Evolutionary conservation across 2,329 filamentous ascomycete species (phyloP).

Genomic region (Talaromyces sp.): DNA sequence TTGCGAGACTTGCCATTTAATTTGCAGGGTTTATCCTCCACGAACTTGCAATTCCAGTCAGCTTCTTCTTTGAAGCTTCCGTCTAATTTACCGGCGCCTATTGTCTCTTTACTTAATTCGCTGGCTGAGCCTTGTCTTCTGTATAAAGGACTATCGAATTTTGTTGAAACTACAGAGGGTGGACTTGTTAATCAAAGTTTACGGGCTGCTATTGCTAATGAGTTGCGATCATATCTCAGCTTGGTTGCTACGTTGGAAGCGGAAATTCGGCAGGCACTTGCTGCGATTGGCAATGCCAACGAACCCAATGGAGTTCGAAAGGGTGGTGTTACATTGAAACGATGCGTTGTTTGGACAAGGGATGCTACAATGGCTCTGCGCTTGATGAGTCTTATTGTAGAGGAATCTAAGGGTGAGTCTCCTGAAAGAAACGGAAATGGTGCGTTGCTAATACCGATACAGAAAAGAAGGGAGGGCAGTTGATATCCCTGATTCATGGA

Average conservation of each 20-base stretch:
- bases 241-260: constrained; percentile 90
- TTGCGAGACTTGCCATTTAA: constrained; percentile 87
- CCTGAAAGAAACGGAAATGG: not conserved
- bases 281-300: constrained; percentile 61
- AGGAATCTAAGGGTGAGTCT: constrained; percentile 73
- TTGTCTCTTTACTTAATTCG: constrained; percentile 84
- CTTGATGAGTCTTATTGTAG: constrained; percentile 90
- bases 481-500: constrained; percentile 90
- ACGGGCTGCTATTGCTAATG: constrained; percentile 78
- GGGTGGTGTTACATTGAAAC: constrained; percentile 87
- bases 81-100: constrained; percentile 74
- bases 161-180: constrained; percentile 77
- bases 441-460: constrained; percentile 13
- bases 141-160: constrained; percentile 77
- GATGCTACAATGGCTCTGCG: constrained; percentile 95
- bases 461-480: constrained; percentile 79
- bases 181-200: constrained; percentile 92
- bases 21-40: constrained; percentile 86
- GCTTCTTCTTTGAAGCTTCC: constrained; percentile 75
- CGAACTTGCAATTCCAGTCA: constrained; percentile 75
- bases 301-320: constrained; percentile 75
- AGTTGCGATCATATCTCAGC: constrained; percentile 85
- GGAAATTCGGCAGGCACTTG: constrained; percentile 82
- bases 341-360: constrained; percentile 95
- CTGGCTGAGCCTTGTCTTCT: constrained; percentile 92